These are phyloP conservation scores for Chondrus crispus DNA, from an alignment of 23 red algal species.

Conservation along the genomic window DNA sequence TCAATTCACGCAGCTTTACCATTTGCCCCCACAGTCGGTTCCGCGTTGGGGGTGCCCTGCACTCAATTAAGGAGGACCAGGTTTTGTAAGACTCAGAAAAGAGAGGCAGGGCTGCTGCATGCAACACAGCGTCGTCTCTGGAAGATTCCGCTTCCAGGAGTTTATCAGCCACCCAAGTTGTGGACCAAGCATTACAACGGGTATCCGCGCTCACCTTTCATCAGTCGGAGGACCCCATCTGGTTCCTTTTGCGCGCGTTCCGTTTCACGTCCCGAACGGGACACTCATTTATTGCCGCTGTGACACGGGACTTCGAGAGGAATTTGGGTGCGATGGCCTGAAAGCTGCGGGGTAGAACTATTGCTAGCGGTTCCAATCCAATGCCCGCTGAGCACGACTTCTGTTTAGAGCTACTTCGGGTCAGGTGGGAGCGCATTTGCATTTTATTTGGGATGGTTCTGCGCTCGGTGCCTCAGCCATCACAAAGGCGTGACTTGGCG, in stretches of 20 bases:
- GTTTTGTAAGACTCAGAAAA: neutral
- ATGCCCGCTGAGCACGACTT: too few species aligned
- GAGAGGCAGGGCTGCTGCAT: too few species aligned
- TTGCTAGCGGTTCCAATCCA: too few species aligned
- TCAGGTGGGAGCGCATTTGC: too few species aligned
- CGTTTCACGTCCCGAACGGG: neutral
- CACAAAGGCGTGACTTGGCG: too few species aligned
- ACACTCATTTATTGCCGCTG: neutral
- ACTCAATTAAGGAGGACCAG: neutral
- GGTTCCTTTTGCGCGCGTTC: neutral
- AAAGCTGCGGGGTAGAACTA: neutral
- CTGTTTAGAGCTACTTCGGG: too few species aligned
- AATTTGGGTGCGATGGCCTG: neutral
- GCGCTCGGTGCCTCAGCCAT: too few species aligned
- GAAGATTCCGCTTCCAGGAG: neutral
- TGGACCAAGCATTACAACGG: neutral
- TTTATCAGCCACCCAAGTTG: neutral
- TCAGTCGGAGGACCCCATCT: neutral
- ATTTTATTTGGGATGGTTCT: too few species aligned
- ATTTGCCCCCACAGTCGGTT: neutral
- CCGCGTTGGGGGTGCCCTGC: too few species aligned
- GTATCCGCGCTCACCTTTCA: neutral
- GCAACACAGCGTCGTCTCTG: too few species aligned
- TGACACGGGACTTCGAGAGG: neutral
- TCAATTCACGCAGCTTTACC: neutral